Conservation (phyloP, 2,329 filamentous ascomycete species). For the Colletotrichum agaves region DNA sequence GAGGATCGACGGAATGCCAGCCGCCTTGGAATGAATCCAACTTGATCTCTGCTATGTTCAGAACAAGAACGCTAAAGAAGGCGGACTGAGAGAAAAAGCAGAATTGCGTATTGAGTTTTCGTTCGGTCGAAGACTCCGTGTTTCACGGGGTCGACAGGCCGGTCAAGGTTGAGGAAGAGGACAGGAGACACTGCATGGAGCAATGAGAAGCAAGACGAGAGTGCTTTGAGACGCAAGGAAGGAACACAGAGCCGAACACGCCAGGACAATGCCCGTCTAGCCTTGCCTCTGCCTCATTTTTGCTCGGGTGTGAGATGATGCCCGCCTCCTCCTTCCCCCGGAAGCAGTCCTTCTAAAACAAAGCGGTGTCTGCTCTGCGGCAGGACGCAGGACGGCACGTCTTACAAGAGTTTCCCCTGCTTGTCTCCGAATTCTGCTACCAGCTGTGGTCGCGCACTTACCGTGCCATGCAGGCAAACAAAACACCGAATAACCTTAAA, state of each 20-base stretch:
- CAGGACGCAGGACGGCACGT: neutral
- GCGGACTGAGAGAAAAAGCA: neutral
- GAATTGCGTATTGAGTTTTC: conserved; percentile 27
- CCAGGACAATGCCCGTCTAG: neutral
- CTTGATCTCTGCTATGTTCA: neutral
- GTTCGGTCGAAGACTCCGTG: conserved; percentile 24
- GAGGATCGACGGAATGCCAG: neutral
- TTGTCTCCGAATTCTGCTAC: neutral
- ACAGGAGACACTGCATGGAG: neutral
- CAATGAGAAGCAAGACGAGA: neutral
- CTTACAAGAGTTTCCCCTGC: conserved; percentile 14
- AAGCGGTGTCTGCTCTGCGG: conserved; percentile 9
- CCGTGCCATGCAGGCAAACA: conserved; percentile 27
- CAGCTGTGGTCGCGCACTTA: conserved; percentile 2
- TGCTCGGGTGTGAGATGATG: neutral
- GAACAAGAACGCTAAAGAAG: neutral
- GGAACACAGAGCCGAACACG: neutral
- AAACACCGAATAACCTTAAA: conserved; percentile 34
- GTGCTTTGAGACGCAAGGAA: neutral
- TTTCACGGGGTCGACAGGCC: conserved; percentile 14
- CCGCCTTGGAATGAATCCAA: neutral
- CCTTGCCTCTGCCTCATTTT: neutral
- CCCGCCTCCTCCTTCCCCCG: neutral
- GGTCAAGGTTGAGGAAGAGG: neutral
- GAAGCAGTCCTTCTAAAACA: conserved; percentile 20